Base-by-base conservation (phyloP, 306 rosid species). In the Trichosanthes truncata region DNA sequence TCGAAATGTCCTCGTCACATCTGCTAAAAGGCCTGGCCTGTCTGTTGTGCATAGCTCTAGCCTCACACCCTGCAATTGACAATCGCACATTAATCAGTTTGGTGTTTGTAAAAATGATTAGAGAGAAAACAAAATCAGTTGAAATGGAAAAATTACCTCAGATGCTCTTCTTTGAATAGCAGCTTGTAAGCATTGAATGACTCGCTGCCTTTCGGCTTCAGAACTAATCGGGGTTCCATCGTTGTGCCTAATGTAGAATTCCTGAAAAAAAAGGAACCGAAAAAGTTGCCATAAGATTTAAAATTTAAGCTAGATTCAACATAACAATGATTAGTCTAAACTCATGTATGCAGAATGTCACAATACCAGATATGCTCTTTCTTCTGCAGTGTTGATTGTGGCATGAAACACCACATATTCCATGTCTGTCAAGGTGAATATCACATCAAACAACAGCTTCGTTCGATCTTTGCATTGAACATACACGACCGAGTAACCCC, bases 171-270 rank as follows among this genome's bases (percentile, higher is more conserved):
- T 90, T 81, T 92, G 85, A 60, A 95, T 88, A 0, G 99, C 89
- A 62, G 99, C 97, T 83, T 88, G 82, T 85, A 95, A 81, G 82
- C 99, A 95, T 67, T 87, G 97, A 71, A 93, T 95, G 8, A 95
- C 99, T 0, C 97, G 90, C 49, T 91, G 97, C 52, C 90, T 84
- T 77, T 95, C 99, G 0, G 99, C 86, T 77, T 92, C 99, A 51
- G 99, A 95, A 82, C 97, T 95, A 57, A 95, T 95, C n/a, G 97
- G 99, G 4, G 96, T 91, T 69, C 99, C 99, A 80, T 95, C 97
- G 14, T 80, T 86, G 76, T 95, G 99, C 67, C 91, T 89, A 36
- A 95, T 91, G 80, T 91, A 95, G 86, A 95, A 95, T 49, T 95
- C 99, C 98, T 95, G 86, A 45, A 41, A 77, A 60, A 78, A 29